Evolutionary conservation across 768 basidiomycete species (phyloP).

Genomic region (Lentinula raphanica): DNA sequence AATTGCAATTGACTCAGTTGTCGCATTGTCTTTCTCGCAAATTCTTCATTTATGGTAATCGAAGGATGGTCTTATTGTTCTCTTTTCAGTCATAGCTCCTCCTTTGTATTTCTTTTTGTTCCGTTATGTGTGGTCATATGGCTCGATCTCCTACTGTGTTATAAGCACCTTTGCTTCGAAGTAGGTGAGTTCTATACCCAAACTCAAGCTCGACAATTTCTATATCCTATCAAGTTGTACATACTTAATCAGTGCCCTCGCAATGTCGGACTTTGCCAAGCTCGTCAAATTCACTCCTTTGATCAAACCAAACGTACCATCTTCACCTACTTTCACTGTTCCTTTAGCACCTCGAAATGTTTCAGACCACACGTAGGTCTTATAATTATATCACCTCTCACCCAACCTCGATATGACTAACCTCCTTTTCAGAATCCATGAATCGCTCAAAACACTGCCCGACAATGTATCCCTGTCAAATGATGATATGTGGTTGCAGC

Average conservation of each 20-base stretch:
- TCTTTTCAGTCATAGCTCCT: not conserved
- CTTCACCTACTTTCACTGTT: not conserved
- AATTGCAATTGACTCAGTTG: not conserved
- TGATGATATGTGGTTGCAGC: not conserved
- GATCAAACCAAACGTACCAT: not conserved
- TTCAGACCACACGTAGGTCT: not conserved
- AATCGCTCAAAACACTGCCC: not conserved
- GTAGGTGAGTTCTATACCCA: no score
- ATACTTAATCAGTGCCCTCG: not conserved
- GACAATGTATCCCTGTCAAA: not conserved
- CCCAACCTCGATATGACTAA: not conserved
- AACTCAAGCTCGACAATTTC: not conserved
- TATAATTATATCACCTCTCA: not conserved
- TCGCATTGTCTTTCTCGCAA: not conserved
- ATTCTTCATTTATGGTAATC: not conserved
- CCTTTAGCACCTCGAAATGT: not conserved
- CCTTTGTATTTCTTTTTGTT: not conserved
- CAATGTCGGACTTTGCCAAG: conserved; percentile 2
- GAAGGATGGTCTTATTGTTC: not conserved
- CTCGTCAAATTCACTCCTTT: conserved; percentile 2
- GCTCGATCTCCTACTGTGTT: no score
- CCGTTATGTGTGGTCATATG: no score
- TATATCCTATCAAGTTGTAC: not conserved
- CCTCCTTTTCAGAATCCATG: not conserved
- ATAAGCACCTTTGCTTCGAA: no score